Conservation (phyloP, 768 basidiomycete genomes). For the Tricholoma furcatifolium region DNA sequence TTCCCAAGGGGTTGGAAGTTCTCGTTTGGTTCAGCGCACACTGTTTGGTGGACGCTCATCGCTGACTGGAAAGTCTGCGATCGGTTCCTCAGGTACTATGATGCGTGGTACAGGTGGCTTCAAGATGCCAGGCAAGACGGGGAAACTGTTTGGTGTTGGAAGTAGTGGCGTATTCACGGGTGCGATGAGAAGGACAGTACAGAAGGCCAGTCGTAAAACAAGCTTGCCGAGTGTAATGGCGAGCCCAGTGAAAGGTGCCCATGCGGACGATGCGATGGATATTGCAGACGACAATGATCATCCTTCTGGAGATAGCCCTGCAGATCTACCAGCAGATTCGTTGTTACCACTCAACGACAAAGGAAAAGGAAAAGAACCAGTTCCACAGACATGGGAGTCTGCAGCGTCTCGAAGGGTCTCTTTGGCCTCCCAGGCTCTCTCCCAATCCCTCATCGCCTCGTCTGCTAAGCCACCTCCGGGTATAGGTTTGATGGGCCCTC, state of each 20-base stretch:
- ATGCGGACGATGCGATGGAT: slow-evolving; percentile 17
- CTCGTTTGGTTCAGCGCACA: slow-evolving; percentile 9
- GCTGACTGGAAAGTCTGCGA: slow-evolving; percentile 6
- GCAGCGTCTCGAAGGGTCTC: slow-evolving; percentile 55
- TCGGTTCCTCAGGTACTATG: slow-evolving; percentile 14
- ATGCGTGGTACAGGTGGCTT: slow-evolving; percentile 15
- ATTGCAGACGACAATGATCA: slow-evolving; percentile 13
- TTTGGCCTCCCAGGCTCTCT: slow-evolving; percentile 57
- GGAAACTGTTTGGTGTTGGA: slow-evolving; percentile 19
- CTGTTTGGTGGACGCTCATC: slow-evolving; percentile 13
- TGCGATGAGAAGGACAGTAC: slow-evolving; percentile 26
- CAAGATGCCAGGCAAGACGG: slow-evolving; percentile 9
- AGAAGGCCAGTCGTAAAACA: slow-evolving; percentile 46
- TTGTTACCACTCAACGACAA: slow-evolving; percentile 11
- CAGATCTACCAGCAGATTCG: background rate
- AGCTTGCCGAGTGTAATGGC: slow-evolving; percentile 45
- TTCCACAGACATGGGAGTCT: slow-evolving; percentile 25
- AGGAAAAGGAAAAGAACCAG: slow-evolving; percentile 34
- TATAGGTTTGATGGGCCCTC: slow-evolving; percentile 43
- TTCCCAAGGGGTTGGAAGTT: background rate
- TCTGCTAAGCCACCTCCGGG: slow-evolving; percentile 32
- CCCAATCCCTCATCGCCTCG: slow-evolving; percentile 57
- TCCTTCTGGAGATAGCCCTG: slow-evolving; percentile 8
- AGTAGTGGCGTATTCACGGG: slow-evolving; percentile 11
- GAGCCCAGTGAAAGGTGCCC: slow-evolving; percentile 47